Evolutionary conservation across 495 filamentous ascomycete genomes (phyloP), one percentile per base, ranked within the genome.

Genomic region (Copromyces sp.): DNA sequence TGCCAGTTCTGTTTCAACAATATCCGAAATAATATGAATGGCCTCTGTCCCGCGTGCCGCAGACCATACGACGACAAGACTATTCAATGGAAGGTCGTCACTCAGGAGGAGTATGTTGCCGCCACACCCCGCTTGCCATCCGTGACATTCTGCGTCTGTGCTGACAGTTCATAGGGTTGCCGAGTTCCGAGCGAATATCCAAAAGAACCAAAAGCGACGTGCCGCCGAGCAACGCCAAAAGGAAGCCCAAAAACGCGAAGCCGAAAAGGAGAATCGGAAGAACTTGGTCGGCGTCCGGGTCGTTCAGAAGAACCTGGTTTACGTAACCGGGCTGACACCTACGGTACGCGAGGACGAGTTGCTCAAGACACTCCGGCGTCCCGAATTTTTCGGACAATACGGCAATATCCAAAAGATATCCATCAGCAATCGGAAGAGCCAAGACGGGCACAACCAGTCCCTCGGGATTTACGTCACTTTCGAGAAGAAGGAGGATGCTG

Each of bases 1-100:
- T 99, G 96, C 81, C 96, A 98, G 85, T 99, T 99, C 83, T 99
- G 96, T 82, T 98, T 92, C 85, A 97, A 99, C 84, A 98, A 98
- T 77, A 95, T 99, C 82, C 95, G 93, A 81, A 93, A 90, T 72
- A 97, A 94, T 74, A 91, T 97, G 87, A 97, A 97, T 79, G 94
- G 94, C 42, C 85, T 96, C 39, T 99, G 96, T 83, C 96, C 96
- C 17, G 97, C 97, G 78, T 99, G 96, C 82, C 90, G 96, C 78
- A 87, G 96, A 76, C 88, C 91, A 20, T 99, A 99, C 80, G 93
- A 97, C 81, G 96, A 99, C 70, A 93, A 94, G 79, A 95, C 92
- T 35, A 97, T 99, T 69, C 90, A 97, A 81, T 98, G 92, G 87
- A 98, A 98, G 81, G 90, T 93, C 39, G 91, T 96, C 69, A 94